Base-by-base conservation (phyloP, 371 early-diverging fungal species). In the Capillidium rhysosporum region DNA sequence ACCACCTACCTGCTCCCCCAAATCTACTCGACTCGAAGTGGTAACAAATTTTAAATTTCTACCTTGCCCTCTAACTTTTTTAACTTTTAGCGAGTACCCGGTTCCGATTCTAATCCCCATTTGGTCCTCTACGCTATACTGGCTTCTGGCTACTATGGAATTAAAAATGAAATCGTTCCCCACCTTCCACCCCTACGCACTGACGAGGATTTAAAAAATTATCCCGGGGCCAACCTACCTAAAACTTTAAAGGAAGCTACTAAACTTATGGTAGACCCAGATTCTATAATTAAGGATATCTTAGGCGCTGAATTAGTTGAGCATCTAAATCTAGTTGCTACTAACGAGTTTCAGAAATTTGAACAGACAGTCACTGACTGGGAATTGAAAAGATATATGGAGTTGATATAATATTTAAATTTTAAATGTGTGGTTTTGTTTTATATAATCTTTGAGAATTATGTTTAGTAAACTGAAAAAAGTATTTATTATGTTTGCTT, bases 51-150 rank as follows among this genome's bases (percentile, higher is more conserved):
- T 31, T 29, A 8, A 16, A 30, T 51, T 7, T 28, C 47, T n/a
- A n/a, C n/a, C n/a, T n/a, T n/a, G n/a, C n/a, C n/a, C n/a, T n/a
- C n/a, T n/a, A n/a, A n/a, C n/a, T 18, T 26, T 47, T 18, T 25
- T 18, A 24, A 18, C 16, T 25, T 18, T 12, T 29, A 47, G 47
- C 21, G 90, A 25, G 87, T 86, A 0, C 63, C 82, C 14, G 90
- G 90, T 1, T 82, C 87, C 20, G 90, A 89, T 62, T 76, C 80
- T 47, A 89, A 86, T 61, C 71, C 85, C 20, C 82, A 84, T 60
- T 57, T 89, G 40, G 84, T 80, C 0, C 69, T 83, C 45, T 79
- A 83, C 9, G 83, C 81, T n/a, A 72, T 82, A 20, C 59, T 86
- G 1, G 83, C 79, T n/a, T 74, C 77, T 57, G 90, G 90, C 1